Evolutionary conservation across 75 land plant species (phyloP).

Genomic region (Adiantum capillusveneris): DNA sequence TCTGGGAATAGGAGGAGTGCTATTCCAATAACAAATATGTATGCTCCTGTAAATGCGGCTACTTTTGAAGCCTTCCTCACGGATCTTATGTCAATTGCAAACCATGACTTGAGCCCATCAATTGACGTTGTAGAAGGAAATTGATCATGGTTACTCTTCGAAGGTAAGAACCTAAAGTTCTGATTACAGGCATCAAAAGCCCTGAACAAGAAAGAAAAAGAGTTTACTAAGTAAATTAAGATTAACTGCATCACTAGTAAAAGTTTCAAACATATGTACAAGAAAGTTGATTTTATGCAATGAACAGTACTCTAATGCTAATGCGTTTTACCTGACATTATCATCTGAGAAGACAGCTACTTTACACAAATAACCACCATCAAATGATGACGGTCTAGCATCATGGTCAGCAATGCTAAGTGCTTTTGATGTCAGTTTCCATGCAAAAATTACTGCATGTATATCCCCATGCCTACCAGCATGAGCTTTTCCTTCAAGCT

Average conservation of each 20-base stretch:
- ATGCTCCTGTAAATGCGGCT: conserved; percentile 25
- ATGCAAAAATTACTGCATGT: conserved; percentile 13
- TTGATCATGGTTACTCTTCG: background rate
- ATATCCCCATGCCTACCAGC: conserved; percentile 18
- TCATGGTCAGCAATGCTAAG: conserved; percentile 12
- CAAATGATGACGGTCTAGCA: background rate
- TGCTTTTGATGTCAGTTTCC: conserved; percentile 5
- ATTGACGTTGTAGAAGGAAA: too few species aligned
- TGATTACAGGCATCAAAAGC: too few species aligned
- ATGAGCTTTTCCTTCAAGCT: conserved; percentile 22
- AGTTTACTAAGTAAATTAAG: background rate
- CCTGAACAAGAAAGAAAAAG: background rate
- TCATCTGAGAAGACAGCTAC: conserved; percentile 10
- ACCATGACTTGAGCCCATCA: background rate
- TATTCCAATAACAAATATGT: conserved; percentile 18
- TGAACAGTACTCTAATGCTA: too few species aligned
- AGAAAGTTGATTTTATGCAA: too few species aligned
- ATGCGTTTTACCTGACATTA: conserved; percentile 11
- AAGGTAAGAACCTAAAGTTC: background rate
- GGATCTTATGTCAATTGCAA: background rate
- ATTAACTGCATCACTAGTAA: background rate
- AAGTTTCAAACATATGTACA: background rate
- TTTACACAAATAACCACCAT: background rate
- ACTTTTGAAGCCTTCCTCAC: conserved; percentile 4
- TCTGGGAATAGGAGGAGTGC: conserved; percentile 25